Conservation (phyloP, 208 protist species). For the Crithidia mellificae region DNA sequence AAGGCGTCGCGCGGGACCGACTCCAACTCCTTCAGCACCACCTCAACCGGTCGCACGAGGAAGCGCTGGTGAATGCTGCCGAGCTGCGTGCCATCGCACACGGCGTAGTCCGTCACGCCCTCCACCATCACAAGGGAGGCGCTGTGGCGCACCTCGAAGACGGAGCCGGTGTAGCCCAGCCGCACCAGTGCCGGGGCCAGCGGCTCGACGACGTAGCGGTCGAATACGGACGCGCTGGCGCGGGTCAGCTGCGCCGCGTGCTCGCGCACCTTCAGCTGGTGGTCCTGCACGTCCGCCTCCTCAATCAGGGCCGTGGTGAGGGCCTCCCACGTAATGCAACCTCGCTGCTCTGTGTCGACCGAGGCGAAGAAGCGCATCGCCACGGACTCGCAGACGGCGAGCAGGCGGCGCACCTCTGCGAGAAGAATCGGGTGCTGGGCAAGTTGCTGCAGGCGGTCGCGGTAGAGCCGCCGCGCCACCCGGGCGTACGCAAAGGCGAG, state of each 20-base stretch:
- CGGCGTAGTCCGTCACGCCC: conserved; percentile 61
- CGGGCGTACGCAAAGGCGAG: conserved; percentile 25
- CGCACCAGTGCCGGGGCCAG: conserved; percentile 51
- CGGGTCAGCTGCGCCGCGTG: conserved; percentile 47
- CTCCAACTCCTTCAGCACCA: conserved; percentile 43
- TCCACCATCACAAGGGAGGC: conserved; percentile 61
- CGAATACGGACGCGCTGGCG: conserved; percentile 65
- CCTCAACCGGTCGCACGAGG: conserved; percentile 50
- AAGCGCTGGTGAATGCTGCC: conserved; percentile 62
- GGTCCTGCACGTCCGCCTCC: conserved; percentile 60
- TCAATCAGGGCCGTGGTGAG: conserved; percentile 78
- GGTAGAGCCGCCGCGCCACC: conserved; percentile 26
- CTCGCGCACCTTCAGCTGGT: conserved; percentile 53
- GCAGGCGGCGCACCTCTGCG: conserved; percentile 32
- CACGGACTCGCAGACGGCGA: conserved; percentile 45
- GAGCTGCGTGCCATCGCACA: conserved; percentile 63
- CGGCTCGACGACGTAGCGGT: conserved; percentile 68
- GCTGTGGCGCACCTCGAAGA: conserved; percentile 59
- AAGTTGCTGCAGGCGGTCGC: conserved; percentile 37
- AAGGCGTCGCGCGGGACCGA: conserved; percentile 25
- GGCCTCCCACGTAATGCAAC: conserved; percentile 58
- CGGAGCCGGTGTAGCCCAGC: conserved; percentile 59
- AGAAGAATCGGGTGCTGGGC: conserved; percentile 31
- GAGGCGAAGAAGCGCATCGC: conserved; percentile 56
- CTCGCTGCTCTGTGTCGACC: conserved; percentile 68